A percentile compares a stretch with the other conserved stretches of the same genome.
Evolutionary conservation across 768 basidiomycete species (phyloP).

Genomic region (Boletellus sp.): DNA sequence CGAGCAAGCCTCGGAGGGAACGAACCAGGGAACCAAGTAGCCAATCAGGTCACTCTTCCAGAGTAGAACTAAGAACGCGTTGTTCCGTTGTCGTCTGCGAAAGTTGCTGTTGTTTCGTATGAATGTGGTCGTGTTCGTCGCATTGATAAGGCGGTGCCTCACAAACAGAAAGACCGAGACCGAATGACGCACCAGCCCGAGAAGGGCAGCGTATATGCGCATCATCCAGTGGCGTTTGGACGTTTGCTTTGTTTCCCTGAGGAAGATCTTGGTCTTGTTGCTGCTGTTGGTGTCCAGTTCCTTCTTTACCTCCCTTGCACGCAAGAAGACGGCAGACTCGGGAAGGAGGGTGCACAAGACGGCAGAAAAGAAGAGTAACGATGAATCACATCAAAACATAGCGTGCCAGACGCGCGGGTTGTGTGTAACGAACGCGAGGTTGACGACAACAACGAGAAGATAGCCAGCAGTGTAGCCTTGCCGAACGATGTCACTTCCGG

Average conservation of each 20-base stretch:
- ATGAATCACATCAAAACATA: constrained; percentile 78
- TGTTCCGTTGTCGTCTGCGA: too few species aligned
- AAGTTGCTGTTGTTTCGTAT: too few species aligned
- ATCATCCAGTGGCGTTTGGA: constrained; percentile 77
- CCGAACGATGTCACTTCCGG: constrained; percentile 82
- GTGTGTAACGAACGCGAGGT: constrained; percentile 53
- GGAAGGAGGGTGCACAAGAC: constrained; percentile 64
- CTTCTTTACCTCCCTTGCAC: constrained; percentile 53
- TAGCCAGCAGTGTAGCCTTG: constrained; percentile 92
- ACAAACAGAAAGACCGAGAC: not conserved
- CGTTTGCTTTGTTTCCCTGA: constrained; percentile 72
- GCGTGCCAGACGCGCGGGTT: constrained; percentile 55
- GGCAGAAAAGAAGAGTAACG: constrained; percentile 69
- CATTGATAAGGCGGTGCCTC: not conserved
- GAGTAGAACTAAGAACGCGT: too few species aligned
- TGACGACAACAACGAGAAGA: constrained; percentile 80
- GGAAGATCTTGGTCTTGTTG: constrained; percentile 66
- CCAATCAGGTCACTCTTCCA: too few species aligned
- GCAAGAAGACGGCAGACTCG: constrained; percentile 73
- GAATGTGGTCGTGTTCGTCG: too few species aligned
- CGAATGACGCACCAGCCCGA: constrained; percentile 52
- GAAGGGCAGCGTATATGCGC: constrained; percentile 77
- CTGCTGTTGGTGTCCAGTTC: constrained; percentile 31
- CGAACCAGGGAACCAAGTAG: too few species aligned
- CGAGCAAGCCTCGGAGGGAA: not conserved